Evolutionary conservation across 2,329 filamentous ascomycete genomes (phyloP).

Genomic region (Teratosphaeria gauchensis): DNA sequence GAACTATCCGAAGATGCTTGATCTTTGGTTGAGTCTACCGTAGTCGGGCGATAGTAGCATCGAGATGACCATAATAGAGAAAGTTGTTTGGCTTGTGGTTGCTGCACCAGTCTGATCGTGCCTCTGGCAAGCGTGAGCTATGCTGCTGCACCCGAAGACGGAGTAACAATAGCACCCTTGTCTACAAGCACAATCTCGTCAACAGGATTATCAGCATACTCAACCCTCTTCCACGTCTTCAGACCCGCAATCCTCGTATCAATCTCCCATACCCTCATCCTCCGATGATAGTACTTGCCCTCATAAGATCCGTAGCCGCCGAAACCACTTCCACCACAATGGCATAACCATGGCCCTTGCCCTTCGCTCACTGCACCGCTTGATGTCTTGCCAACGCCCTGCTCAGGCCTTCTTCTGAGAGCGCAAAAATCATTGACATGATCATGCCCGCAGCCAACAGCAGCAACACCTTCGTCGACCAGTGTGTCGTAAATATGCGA

Average conservation of each 20-base stretch:
- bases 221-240: not conserved
- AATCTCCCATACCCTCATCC: not conserved
- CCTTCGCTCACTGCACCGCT: constrained; percentile 4
- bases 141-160: not conserved
- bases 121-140: too few species aligned
- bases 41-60: too few species aligned
- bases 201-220: not conserved
- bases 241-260: not conserved
- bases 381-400: not conserved
- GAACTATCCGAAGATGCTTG: constrained; percentile 18
- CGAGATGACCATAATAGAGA: too few species aligned
- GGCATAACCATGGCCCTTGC: not conserved
- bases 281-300: not conserved
- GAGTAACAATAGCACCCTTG: not conserved
- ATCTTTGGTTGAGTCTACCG: constrained; percentile 12
- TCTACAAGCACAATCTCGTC: not conserved
- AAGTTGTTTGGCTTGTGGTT: too few species aligned
- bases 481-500: not conserved
- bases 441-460: not conserved
- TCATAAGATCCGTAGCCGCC: not conserved
- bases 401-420: constrained; percentile 33
- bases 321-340: not conserved
- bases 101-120: too few species aligned
- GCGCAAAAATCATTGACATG: constrained; percentile 1
- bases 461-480: not conserved